These are phyloP conservation scores for Fusarium napiforme DNA, from an alignment of 2,329 filamentous ascomycete species.

Conservation along the genomic window DNA sequence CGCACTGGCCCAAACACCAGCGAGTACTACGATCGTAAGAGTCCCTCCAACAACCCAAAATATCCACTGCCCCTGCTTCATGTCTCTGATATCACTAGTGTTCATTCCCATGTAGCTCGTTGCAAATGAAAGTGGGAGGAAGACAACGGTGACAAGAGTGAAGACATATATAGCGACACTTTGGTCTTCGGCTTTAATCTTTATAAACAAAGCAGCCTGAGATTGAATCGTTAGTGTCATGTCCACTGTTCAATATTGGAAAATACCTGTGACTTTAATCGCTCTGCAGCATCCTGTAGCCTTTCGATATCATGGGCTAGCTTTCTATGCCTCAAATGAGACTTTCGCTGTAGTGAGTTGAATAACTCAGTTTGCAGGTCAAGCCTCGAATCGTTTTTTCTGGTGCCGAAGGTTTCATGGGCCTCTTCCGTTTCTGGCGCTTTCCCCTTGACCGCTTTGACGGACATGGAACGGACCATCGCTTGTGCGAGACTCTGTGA, in stretches of 20 bases:
- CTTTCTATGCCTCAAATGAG: neutral
- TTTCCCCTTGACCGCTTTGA: neutral
- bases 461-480: neutral
- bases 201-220: neutral
- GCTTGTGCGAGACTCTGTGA: neutral
- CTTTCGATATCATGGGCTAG: neutral
- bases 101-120: neutral
- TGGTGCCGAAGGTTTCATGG: too few species aligned
- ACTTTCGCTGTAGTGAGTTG: neutral
- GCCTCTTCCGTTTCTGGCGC: neutral
- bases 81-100: neutral
- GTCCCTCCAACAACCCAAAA: neutral
- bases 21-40: neutral
- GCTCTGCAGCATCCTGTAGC: neutral
- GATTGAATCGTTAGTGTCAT: neutral
- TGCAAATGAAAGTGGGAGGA: neutral
- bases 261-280: neutral
- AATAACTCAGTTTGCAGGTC: neutral
- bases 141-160: neutral
- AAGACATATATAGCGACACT: neutral
- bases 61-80: neutral
- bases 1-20: neutral
- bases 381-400: accelerated
- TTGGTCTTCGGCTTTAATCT: neutral
- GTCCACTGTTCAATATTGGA: accelerated